These are phyloP conservation scores for Eucalyptus globulus DNA, from an alignment of 345 rosid genomes.

Conservation along the genomic window DNA sequence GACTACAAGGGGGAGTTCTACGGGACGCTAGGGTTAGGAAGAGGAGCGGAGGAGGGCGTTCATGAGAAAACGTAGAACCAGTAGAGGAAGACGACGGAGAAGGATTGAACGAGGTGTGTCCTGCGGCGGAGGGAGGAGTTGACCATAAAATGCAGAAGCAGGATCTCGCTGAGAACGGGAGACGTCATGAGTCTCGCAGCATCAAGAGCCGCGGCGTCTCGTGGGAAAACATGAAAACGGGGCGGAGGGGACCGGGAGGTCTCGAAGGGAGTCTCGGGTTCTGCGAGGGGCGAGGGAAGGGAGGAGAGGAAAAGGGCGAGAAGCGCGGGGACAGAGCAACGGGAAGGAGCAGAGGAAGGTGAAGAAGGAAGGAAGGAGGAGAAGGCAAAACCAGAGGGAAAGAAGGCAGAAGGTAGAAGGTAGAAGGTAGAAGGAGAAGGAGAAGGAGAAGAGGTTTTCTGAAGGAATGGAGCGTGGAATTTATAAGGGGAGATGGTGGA, in stretches of 20 bases:
- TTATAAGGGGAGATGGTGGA: background rate
- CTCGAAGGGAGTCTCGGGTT: background rate
- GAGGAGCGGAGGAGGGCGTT: background rate
- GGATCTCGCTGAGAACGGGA: slow-evolving; percentile 35
- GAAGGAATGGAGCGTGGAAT: slow-evolving; percentile 1
- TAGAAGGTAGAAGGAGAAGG: background rate
- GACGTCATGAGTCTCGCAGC: slow-evolving; percentile 14
- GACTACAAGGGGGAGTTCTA: background rate
- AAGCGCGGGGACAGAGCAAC: background rate
- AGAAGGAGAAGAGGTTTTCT: slow-evolving; percentile 5
- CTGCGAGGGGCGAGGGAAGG: background rate
- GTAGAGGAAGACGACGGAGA: slow-evolving; percentile 52
- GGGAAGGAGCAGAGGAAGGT: background rate
- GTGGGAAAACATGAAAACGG: background rate
- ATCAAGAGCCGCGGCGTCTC: background rate
- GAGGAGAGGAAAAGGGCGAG: background rate
- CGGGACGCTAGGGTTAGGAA: background rate
- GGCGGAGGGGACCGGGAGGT: background rate
- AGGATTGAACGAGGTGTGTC: slow-evolving; percentile 44
- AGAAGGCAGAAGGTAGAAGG: no score
- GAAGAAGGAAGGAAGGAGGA: background rate
- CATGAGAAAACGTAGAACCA: slow-evolving; percentile 45
- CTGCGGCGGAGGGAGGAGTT: slow-evolving; percentile 29
- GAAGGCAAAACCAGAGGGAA: background rate
- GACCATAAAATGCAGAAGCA: slow-evolving; percentile 24